phyloP scores from a whole-genome alignment of 1,139 yeast species.

The Yamadazyma sp. region DNA sequence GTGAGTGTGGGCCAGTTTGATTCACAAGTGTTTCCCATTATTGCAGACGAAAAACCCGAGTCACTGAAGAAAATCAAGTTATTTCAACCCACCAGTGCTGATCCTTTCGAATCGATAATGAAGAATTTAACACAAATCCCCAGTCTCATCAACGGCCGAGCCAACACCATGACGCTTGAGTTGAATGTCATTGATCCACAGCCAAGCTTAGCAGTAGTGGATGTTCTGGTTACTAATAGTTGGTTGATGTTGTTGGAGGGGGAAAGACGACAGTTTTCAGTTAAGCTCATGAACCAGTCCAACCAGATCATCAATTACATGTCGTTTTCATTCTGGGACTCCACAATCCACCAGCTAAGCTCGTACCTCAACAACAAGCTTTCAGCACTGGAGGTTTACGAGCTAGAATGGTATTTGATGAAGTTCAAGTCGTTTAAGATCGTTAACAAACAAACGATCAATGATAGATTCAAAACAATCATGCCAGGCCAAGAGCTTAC shows the following conservation, averaged over 20 bases:
- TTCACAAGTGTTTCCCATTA: conserved; percentile 29
- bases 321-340: conserved; percentile 68
- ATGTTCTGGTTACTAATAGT: conserved; percentile 57
- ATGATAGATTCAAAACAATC: conserved; percentile 33
- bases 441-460: conserved; percentile 37
- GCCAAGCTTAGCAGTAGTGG: conserved; percentile 58
- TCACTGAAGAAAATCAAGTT: conserved; percentile 2
- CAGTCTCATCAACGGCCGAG: conserved; percentile 21
- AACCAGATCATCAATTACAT: conserved; percentile 54
- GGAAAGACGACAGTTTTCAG: conserved; percentile 52
- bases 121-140: conserved; percentile 19
- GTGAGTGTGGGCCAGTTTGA: conserved; percentile 29
- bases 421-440: conserved; percentile 58
- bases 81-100: conserved; percentile 1
- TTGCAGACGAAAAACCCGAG: conserved; percentile 23
- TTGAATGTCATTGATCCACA: conserved; percentile 60
- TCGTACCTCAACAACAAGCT: conserved; percentile 35
- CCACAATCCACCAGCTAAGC: conserved; percentile 66
- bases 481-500: conserved; percentile 30
- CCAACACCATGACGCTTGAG: conserved; percentile 17
- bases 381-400: conserved; percentile 66
- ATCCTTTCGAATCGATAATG: conserved; percentile 19
- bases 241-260: conserved; percentile 85
- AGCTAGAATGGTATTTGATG: conserved; percentile 68
- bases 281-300: conserved; percentile 60